These are phyloP conservation scores for Tylopilus intermedius DNA, from an alignment of 768 basidiomycete genomes.

Conservation along the genomic window DNA sequence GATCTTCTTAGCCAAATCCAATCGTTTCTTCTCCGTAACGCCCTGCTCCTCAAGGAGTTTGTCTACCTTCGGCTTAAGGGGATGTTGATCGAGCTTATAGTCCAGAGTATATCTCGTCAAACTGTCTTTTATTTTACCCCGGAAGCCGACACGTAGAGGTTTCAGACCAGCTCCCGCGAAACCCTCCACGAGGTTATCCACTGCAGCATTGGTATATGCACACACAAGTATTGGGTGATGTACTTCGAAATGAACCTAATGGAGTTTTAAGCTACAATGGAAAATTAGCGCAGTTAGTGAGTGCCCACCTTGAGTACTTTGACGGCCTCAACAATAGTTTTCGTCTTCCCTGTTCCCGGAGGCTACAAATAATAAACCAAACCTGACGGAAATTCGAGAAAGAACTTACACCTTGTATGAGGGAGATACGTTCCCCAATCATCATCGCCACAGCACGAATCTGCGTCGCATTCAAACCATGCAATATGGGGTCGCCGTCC, in stretches of 20 bases:
- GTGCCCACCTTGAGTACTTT: conserved; percentile 65
- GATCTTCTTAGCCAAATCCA: conserved; percentile 26
- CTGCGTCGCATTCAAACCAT: conserved; percentile 70
- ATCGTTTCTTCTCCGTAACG: conserved; percentile 20
- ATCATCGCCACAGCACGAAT: conserved; percentile 79
- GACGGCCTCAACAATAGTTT: conserved; percentile 83
- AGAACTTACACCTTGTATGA: conserved; percentile 79
- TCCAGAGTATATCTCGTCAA: conserved; percentile 60
- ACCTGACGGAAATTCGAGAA: neutral
- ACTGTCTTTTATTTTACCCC: conserved; percentile 52
- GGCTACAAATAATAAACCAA: conserved; percentile 44
- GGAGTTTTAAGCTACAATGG: neutral
- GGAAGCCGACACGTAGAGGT: conserved; percentile 72
- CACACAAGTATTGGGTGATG: conserved; percentile 84
- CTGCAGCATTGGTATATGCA: conserved; percentile 90
- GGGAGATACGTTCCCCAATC: conserved; percentile 71
- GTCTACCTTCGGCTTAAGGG: conserved; percentile 43
- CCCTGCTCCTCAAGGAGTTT: conserved; percentile 38
- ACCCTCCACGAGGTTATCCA: conserved; percentile 84
- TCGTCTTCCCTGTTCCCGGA: conserved; percentile 90
- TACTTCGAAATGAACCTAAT: conserved; percentile 70
- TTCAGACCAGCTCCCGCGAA: conserved; percentile 56
- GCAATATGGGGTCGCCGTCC: conserved; percentile 72
- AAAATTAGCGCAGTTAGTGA: neutral
- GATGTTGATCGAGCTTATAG: conserved; percentile 57